These are phyloP conservation scores for Solanum dulcamara DNA, from an alignment of 257 asterid genomes.

Conservation along the genomic window DNA sequence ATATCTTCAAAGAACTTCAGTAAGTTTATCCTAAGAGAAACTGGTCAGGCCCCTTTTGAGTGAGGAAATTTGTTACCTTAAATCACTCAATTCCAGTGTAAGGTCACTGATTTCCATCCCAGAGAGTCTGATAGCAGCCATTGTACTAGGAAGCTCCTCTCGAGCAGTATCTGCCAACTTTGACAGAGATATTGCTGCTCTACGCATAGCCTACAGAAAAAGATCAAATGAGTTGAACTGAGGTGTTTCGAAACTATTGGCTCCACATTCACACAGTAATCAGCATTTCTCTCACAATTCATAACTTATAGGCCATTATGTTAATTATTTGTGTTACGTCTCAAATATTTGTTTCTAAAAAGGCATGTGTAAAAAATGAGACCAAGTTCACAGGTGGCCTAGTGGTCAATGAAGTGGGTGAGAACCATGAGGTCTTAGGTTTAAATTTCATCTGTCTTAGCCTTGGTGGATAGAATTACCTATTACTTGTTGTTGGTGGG, in stretches of 20 bases:
- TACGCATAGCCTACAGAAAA: conserved; percentile 66
- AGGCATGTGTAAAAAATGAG: background rate
- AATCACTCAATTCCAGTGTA: conserved; percentile 70
- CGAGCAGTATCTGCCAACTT: conserved; percentile 80
- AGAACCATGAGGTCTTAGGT: too few relatives aligned
- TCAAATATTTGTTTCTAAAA: background rate
- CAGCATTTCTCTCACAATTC: background rate
- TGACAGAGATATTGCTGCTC: conserved; percentile 70
- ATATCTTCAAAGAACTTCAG: background rate
- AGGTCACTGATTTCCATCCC: conserved; percentile 93
- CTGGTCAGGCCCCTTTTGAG: background rate
- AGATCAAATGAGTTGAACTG: background rate
- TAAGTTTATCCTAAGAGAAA: background rate
- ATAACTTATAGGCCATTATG: background rate
- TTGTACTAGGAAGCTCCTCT: conserved; percentile 84
- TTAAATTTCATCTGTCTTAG: too few relatives aligned
- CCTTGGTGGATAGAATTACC: too few relatives aligned
- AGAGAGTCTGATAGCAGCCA: conserved; percentile 80
- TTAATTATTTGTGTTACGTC: background rate
- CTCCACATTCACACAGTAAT: background rate
- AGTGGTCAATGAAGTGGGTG: too few relatives aligned
- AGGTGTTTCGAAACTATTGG: background rate
- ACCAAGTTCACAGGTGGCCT: too few relatives aligned
- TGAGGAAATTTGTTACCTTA: conserved; percentile 40
- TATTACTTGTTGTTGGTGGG: too few relatives aligned